A percentile compares a stretch with the other conserved stretches of the same genome.
Evolutionary conservation across 805 yeast genomes (phyloP).

Genomic region (Zygosaccharomyces lentus): DNA sequence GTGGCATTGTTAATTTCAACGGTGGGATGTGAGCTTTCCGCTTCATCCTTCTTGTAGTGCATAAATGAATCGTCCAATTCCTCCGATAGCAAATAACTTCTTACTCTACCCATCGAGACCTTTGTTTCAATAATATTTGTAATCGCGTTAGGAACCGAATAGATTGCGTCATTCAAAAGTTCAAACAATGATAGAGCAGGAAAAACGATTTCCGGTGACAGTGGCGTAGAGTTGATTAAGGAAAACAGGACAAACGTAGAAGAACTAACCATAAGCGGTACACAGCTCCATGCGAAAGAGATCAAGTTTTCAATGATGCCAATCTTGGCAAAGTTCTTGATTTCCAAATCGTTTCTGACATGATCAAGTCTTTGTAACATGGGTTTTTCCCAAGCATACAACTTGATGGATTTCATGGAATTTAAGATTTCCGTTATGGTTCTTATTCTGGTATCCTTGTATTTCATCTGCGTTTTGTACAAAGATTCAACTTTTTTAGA

Average conservation of each 20-base stretch:
- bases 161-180: conserved; percentile 54
- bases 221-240: conserved; percentile 41
- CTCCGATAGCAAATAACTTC: conserved; percentile 44
- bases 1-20: conserved; percentile 47
- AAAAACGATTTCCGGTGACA: conserved; percentile 64
- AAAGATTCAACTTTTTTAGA: conserved; percentile 44
- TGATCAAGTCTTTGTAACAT: conserved; percentile 49
- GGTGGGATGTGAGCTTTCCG: conserved; percentile 24
- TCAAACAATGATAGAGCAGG: conserved; percentile 63
- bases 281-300: conserved; percentile 57
- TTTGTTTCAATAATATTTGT: conserved; percentile 55
- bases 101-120: conserved; percentile 54
- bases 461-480: conserved; percentile 54
- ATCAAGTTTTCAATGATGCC: conserved; percentile 45
- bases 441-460: conserved; percentile 57
- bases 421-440: conserved; percentile 55
- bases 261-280: conserved; percentile 62
- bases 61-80: conserved; percentile 42
- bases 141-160: conserved; percentile 53
- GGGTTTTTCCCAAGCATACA: conserved; percentile 68
- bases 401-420: conserved; percentile 59
- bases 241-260: conserved; percentile 56
- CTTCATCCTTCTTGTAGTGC: conserved; percentile 22
- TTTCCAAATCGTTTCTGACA: conserved; percentile 56
- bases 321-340: conserved; percentile 47